Evolutionary conservation across 2,329 filamentous ascomycete species (phyloP).

Genomic region (Laburnicola sp.): DNA sequence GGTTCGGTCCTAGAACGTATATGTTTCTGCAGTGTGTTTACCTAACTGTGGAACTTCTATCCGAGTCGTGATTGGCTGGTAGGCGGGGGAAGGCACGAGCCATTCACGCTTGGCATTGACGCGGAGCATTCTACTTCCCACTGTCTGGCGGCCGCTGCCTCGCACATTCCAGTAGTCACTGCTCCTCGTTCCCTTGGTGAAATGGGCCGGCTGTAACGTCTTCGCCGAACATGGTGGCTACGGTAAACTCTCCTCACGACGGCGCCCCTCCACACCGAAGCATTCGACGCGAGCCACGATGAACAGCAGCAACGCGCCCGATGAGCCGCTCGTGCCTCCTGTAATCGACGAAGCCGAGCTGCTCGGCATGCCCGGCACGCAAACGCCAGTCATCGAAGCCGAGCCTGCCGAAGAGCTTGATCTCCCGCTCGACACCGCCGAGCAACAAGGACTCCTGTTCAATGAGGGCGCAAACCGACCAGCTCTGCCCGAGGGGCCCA

Average conservation of each 20-base stretch:
- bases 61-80: conserved; percentile 22
- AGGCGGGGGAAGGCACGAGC: conserved; percentile 10
- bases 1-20: too few relatives aligned
- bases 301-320: conserved; percentile 29
- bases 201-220: conserved; percentile 28
- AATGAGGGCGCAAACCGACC: conserved; percentile 22
- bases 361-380: conserved; percentile 32
- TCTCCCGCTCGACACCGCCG: conserved; percentile 43
- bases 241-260: conserved; percentile 16
- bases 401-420: conserved; percentile 38
- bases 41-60: too few relatives aligned
- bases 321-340: conserved; percentile 38
- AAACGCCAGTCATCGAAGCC: conserved; percentile 38
- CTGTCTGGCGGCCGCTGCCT: conserved; percentile 13
- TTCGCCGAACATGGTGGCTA: conserved; percentile 30
- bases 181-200: neutral
- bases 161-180: conserved; percentile 10
- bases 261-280: conserved; percentile 17
- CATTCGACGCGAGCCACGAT: conserved; percentile 25
- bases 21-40: too few relatives aligned
- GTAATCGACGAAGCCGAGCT: conserved; percentile 45
- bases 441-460: conserved; percentile 37
- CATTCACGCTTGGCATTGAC: conserved; percentile 13
- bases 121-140: conserved; percentile 14
- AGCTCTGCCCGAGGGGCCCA: conserved; percentile 20